Evolutionary conservation across 2,329 filamentous ascomycete genomes (phyloP).

Genomic region (Chaetomium olivaceum): DNA sequence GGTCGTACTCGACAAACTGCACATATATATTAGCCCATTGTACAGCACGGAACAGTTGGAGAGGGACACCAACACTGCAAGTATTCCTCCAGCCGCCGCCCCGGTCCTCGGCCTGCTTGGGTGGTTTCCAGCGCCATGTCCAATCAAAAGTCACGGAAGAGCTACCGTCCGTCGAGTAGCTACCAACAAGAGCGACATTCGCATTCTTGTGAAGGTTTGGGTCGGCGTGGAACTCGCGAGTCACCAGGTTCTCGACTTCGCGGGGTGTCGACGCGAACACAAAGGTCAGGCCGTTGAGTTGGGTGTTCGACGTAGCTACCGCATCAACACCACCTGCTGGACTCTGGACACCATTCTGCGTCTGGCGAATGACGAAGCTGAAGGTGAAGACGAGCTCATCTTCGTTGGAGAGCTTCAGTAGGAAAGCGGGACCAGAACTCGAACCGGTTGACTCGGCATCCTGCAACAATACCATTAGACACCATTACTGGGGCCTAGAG

Average conservation of each 20-base stretch:
- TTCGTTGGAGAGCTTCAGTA: slow-evolving; percentile 84
- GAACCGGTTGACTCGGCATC: slow-evolving; percentile 67
- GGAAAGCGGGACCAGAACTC: slow-evolving; percentile 65
- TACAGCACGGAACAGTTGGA: neutral
- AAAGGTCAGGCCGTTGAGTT: slow-evolving; percentile 86
- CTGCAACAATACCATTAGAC: slow-evolving; percentile 47
- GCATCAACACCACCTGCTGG: slow-evolving; percentile 53
- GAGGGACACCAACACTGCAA: slow-evolving; percentile 68
- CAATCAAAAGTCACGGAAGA: slow-evolving; percentile 87
- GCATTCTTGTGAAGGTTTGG: slow-evolving; percentile 97
- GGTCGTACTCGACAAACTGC: slow-evolving; percentile 95
- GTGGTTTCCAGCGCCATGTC: slow-evolving; percentile 96
- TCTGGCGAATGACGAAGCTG: slow-evolving; percentile 74
- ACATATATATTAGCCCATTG: slow-evolving; percentile 33
- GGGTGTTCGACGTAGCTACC: slow-evolving; percentile 63
- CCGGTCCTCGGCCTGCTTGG: slow-evolving; percentile 75
- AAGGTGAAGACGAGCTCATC: slow-evolving; percentile 94
- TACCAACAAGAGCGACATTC: slow-evolving; percentile 93
- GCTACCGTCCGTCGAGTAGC: slow-evolving; percentile 81
- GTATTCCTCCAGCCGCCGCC: slow-evolving; percentile 93
- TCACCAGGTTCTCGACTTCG: slow-evolving; percentile 92
- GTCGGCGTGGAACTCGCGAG: slow-evolving; percentile 92
- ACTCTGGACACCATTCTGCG: slow-evolving; percentile 40
- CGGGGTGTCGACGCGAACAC: slow-evolving; percentile 81
- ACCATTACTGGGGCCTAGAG: slow-evolving; percentile 17